A percentile compares a stretch with the other conserved stretches of the same genome.
Evolutionary conservation across 2,329 filamentous ascomycete species (phyloP).

Genomic region (Leptographium wingfieldii): DNA sequence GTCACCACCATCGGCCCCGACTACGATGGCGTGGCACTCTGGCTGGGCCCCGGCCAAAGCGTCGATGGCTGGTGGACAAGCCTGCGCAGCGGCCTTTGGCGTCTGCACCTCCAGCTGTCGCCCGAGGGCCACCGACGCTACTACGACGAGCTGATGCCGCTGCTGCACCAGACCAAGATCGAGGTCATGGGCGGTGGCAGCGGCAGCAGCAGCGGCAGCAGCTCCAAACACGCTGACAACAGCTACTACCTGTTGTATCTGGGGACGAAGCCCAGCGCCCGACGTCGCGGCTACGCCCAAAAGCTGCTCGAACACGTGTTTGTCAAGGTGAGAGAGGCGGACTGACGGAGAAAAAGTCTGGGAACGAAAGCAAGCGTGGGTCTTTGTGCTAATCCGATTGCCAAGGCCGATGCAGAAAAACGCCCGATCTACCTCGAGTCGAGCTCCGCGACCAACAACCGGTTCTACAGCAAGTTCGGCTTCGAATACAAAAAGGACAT

Average conservation of each 20-base stretch:
- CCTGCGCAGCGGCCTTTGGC: slow-evolving; percentile 65
- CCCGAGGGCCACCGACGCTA: slow-evolving; percentile 60
- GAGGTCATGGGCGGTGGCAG: slow-evolving; percentile 52
- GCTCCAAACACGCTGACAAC: slow-evolving; percentile 1
- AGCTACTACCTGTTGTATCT: slow-evolving; percentile 78
- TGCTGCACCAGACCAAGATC: slow-evolving; percentile 60
- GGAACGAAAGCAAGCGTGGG: too few species aligned
- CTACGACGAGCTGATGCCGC: slow-evolving; percentile 63
- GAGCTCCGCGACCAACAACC: slow-evolving; percentile 53
- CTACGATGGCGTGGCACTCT: slow-evolving; percentile 67
- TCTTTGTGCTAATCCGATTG: neutral
- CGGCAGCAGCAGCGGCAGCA: slow-evolving; percentile 34
- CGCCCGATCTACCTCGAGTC: slow-evolving; percentile 68
- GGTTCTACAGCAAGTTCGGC: slow-evolving; percentile 63
- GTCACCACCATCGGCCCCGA: slow-evolving; percentile 64
- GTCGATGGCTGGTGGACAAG: slow-evolving; percentile 62
- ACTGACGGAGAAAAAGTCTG: slow-evolving; percentile 5
- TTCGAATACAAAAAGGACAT: slow-evolving; percentile 55
- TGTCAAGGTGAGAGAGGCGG: slow-evolving; percentile 32
- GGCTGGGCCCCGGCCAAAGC: slow-evolving; percentile 64
- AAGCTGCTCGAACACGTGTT: slow-evolving; percentile 62
- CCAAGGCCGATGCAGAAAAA: slow-evolving; percentile 53
- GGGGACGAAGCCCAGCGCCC: slow-evolving; percentile 58
- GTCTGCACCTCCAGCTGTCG: slow-evolving; percentile 61
- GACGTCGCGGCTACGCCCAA: slow-evolving; percentile 60